Evolutionary conservation across 192 early-diverging fungal genomes (phyloP).

Genomic region (Linnemannia schmuckeri): DNA sequence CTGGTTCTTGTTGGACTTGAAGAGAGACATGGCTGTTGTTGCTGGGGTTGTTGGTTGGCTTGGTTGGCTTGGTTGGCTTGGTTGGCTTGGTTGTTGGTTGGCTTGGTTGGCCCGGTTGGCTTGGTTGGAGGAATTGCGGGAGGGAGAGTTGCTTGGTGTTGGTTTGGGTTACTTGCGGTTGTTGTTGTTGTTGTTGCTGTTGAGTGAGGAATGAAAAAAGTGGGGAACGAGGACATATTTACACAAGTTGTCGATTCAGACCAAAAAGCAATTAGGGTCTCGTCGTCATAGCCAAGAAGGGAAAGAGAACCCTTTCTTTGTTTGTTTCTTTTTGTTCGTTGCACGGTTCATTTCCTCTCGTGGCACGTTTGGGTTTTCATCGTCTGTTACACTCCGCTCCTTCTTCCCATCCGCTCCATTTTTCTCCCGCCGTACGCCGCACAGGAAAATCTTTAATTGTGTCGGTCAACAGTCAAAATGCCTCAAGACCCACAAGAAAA

Average conservation of each 20-base stretch:
- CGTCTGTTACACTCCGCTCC: neutral
- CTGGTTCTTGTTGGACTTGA: slow-evolving; percentile 24
- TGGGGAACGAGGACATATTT: neutral
- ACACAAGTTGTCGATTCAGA: neutral
- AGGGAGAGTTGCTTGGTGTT: neutral
- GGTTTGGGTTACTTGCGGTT: neutral
- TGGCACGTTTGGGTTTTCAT: neutral
- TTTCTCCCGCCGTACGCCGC: too few species aligned
- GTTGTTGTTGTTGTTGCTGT: neutral
- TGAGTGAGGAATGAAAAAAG: neutral
- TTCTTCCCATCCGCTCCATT: neutral
- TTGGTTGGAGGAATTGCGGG: neutral
- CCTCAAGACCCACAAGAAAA: neutral
- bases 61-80: slow-evolving; percentile 8
- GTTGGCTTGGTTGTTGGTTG: neutral
- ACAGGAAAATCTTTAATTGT: neutral
- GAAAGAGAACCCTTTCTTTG: neutral
- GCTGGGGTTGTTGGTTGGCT: slow-evolving; percentile 5
- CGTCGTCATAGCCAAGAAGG: neutral
- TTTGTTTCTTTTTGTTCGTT: too few species aligned
- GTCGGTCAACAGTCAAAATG: neutral
- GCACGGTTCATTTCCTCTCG: neutral
- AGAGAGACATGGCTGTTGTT: slow-evolving; percentile 1
- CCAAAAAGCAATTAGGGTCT: neutral
- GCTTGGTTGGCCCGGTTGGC: too few species aligned